Evolutionary conservation across 148 eudicot genomes (phyloP), one percentile per base, ranked within the genome.

Genomic region (Chenopodium formosanum): DNA sequence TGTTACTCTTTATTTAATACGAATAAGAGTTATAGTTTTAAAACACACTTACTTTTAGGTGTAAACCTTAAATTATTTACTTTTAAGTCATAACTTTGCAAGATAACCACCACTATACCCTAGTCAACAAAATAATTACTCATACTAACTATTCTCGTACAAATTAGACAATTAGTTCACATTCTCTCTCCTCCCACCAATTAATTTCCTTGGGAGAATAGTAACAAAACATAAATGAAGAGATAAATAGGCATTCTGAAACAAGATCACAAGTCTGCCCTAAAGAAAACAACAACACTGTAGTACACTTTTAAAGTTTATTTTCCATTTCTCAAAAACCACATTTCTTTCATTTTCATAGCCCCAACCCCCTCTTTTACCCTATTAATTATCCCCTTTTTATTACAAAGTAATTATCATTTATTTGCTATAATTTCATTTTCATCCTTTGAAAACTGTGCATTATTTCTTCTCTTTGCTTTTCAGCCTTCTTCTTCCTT

Each of bases 251-350:
- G 34, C 10, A 8, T 53, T 81, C 86, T 80, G 83, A 69, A 67
- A 79, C 7, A 63, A 64, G 63, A 77, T 81, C 81, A 78, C 84
- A 84, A 81, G 84, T 34, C 81, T 77, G 44, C 53, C 84, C 84
- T 75, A 70, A 69, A 69, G 83, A 76, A 71, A 76, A 84, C 10
- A 81, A 77, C 86, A 81, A 73, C 60, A 47, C 70, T 67, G 53
- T 74, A 77, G 50, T 9, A 32, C 83, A 31, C 58, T 72, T 66
- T 25, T 17, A 13, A 50, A 77, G 25, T 7, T 50, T 27, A 20
- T 20, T 44, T 9, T 68, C 47, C 58, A 68, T 37, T 44, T 84
- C 77, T 79, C 82, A 62, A 64, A 47, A 50, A 22, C 66, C 11
- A 9, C 48, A 48, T 71, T 73, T 73, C 81, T 81, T 78, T 81